These are phyloP conservation scores for Ophiobolus disseminans DNA, from an alignment of 2,329 filamentous ascomycete genomes.

Conservation along the genomic window DNA sequence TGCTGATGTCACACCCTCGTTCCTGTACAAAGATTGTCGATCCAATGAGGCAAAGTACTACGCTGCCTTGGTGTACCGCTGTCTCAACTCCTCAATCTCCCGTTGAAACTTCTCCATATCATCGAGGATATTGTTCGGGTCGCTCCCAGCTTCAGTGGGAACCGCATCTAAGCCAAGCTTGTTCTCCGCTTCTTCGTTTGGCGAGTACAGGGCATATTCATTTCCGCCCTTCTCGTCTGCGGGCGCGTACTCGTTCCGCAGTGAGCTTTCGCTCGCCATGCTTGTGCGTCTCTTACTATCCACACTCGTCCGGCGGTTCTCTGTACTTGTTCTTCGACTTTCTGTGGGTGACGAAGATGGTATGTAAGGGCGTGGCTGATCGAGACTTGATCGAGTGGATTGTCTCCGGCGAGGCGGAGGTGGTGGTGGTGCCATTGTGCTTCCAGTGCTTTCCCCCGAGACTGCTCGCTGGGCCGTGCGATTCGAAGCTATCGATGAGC, in stretches of 20 bases:
- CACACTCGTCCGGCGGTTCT: constrained; percentile 33
- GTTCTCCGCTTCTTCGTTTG: constrained; percentile 35
- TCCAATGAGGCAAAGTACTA: constrained; percentile 9
- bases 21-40: too few species aligned
- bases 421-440: constrained; percentile 36
- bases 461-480: constrained; percentile 33
- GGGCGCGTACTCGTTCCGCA: constrained; percentile 33
- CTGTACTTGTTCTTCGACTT: constrained; percentile 37
- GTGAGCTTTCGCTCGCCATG: constrained; percentile 41
- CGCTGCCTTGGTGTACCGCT: constrained; percentile 30
- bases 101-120: constrained; percentile 50
- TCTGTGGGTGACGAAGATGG: constrained; percentile 32
- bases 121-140: constrained; percentile 42
- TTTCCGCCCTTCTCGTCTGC: constrained; percentile 19
- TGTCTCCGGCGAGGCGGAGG: constrained; percentile 44
- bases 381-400: constrained; percentile 42
- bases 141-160: constrained; percentile 14
- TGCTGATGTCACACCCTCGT: too few species aligned
- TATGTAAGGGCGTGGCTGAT: constrained; percentile 34
- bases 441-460: constrained; percentile 33
- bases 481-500: constrained; percentile 36
- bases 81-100: constrained; percentile 48
- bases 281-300: constrained; percentile 43
- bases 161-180: constrained; percentile 7
- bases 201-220: constrained; percentile 37